phyloP scores from a whole-genome alignment of 2,329 filamentous ascomycete genomes.

The Aureobasidium namibiae region DNA sequence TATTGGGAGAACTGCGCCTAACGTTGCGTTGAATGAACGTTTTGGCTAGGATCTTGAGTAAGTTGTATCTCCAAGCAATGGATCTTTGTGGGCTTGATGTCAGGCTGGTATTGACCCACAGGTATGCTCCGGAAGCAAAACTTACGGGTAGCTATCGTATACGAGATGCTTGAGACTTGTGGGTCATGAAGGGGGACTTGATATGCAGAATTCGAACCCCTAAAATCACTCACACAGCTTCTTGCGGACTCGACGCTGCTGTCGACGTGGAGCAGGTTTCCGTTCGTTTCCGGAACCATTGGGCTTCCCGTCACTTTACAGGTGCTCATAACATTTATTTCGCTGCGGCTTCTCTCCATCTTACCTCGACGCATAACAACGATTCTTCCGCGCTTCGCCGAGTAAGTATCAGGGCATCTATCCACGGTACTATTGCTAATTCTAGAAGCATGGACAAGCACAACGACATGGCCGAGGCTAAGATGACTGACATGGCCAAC shows the following conservation, averaged over 20 bases:
- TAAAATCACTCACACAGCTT: neutral
- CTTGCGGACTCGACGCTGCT: neutral
- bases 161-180: neutral
- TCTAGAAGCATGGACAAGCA: neutral
- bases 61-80: neutral
- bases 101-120: neutral
- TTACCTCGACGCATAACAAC: neutral
- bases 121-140: neutral
- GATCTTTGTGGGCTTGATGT: neutral
- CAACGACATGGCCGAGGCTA: neutral
- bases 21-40: neutral
- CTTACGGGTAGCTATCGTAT: neutral
- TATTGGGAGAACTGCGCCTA: neutral
- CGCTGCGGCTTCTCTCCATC: neutral
- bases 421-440: neutral
- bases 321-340: neutral
- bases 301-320: neutral
- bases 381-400: neutral
- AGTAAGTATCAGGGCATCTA: neutral
- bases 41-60: neutral
- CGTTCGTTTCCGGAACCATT: neutral
- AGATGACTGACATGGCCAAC: neutral
- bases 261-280: neutral
- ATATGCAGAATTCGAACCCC: neutral
- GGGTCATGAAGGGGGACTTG: neutral